Base-by-base conservation (phyloP, 805 yeast species). In the Starmerella potacharoeniae region DNA sequence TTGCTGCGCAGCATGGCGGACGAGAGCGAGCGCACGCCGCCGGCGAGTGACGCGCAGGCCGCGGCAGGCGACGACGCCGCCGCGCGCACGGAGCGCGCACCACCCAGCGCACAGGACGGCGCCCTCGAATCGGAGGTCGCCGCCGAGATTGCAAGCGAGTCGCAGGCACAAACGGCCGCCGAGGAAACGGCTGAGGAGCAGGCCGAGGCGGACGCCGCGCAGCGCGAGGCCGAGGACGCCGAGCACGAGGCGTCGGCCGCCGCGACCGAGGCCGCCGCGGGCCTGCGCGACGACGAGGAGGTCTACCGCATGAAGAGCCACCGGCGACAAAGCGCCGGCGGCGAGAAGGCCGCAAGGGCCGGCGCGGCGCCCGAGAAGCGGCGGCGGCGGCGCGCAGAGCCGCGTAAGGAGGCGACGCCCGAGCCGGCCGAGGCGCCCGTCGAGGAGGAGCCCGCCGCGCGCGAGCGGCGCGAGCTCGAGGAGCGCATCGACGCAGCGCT, bases 401-500 rank as follows among this genome's bases (percentile, higher is more conserved):
- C 35, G 35, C 47, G 47, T 17, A 37, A 33, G 52, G 62, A 55
- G 52, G 54, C 52, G 46, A 44, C 54, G 45, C 41, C 40, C 34
- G 54, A 33, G 47, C 55, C 56, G 16, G 56, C 43, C 49, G 58
- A 56, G 50, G 57, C 48, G 58, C 61, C 52, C 46, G 64, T 57
- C 31, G 69, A 63, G 40, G 65, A 59, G 33, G 74, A 71, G 43
- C 68, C 69, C 5, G 67, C 63, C 11, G 63, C 66, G 52, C 73
- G 83, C 55, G 81, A 77, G 66, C 81, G 95, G 65, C 78, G 88
- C 60, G 81, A 79, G 59, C 76, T 93, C 59, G 97, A 93, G 69
- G 91, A 81, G 56, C 80, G 77, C 62, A 78, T 93, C 72, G 93
- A 84, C 60, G 80, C 81, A 43, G 83, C 95, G 1, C 70, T 91